Percentiles rank a stretch among this genome's conserved stretches.
Evolutionary conservation across 2,329 filamentous ascomycete genomes (phyloP).

Genomic region (Colletotrichum aenigma): DNA sequence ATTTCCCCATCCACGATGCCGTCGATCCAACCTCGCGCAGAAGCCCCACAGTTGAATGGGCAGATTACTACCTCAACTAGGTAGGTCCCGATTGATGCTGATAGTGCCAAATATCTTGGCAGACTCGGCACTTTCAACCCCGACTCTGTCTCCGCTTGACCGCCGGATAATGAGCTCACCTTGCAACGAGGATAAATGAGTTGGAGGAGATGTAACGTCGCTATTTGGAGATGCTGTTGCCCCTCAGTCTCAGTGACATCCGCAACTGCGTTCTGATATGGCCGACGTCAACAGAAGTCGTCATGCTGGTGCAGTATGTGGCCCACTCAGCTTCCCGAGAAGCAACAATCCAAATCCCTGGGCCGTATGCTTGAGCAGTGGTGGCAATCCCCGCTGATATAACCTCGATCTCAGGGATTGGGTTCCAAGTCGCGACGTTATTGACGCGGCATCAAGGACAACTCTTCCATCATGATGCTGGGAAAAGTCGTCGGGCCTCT

Average conservation of each 20-base stretch:
- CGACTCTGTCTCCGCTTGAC: background rate
- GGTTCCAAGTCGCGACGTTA: background rate
- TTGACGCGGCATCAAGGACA: background rate
- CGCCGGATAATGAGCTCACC: background rate
- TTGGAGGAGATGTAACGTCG: constrained; percentile 10
- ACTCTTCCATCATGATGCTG: background rate
- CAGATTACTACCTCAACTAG: background rate
- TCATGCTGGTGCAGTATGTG: background rate
- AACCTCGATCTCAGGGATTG: background rate
- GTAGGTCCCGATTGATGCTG: background rate
- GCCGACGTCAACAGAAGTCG: background rate
- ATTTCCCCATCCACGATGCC: background rate
- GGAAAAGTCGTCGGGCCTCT: background rate
- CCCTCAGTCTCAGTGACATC: background rate
- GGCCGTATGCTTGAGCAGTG: background rate
- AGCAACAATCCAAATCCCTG: background rate
- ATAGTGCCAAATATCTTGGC: background rate
- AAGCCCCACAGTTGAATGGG: background rate
- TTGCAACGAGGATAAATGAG: background rate
- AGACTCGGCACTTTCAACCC: background rate
- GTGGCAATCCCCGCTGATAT: background rate
- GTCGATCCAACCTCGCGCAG: background rate
- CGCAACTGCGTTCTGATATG: background rate
- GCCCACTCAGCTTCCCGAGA: background rate
- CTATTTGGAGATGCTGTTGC: background rate